Evolutionary conservation across 148 eudicot species (phyloP).

Genomic region (Heliamphora exappendiculata): DNA sequence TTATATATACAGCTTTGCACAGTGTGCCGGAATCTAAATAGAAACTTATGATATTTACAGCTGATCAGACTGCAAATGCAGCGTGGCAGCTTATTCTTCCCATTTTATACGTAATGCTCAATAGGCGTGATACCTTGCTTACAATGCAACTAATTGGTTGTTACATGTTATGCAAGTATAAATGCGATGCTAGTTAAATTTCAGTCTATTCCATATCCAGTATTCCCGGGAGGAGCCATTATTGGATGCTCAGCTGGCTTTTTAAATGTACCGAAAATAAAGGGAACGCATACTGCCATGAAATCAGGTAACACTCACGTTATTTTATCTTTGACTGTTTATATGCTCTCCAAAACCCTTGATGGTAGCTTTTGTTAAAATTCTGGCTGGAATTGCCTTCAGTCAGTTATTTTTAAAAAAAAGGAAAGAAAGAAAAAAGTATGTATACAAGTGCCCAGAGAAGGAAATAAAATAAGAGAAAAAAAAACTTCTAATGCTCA

Average conservation of each 20-base stretch:
- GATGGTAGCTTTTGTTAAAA: not conserved
- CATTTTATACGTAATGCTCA: not conserved
- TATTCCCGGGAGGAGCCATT: constrained; percentile 97
- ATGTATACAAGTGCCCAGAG: not conserved
- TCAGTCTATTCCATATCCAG: constrained; percentile 99
- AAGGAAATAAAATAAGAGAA: not conserved
- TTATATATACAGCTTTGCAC: not conserved
- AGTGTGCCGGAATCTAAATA: not conserved
- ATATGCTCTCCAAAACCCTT: not conserved
- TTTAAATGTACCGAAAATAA: constrained; percentile 90
- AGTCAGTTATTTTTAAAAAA: too few species aligned
- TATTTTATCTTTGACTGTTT: not conserved
- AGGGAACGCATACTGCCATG: constrained; percentile 98
- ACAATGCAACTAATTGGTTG: not conserved
- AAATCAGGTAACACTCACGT: constrained; percentile 61
- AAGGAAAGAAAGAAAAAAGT: too few species aligned
- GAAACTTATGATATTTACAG: not conserved
- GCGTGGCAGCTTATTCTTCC: not conserved
- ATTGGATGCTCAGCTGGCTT: constrained; percentile 98
- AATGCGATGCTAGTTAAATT: constrained; percentile 58
- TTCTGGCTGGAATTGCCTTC: not conserved
- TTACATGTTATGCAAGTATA: constrained; percentile 17
- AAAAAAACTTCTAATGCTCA: not conserved
- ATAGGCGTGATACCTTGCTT: constrained; percentile 1
- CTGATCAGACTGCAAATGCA: not conserved